Base-by-base conservation (phyloP, 129 eudicot species). In the Artemisia tridentata region DNA sequence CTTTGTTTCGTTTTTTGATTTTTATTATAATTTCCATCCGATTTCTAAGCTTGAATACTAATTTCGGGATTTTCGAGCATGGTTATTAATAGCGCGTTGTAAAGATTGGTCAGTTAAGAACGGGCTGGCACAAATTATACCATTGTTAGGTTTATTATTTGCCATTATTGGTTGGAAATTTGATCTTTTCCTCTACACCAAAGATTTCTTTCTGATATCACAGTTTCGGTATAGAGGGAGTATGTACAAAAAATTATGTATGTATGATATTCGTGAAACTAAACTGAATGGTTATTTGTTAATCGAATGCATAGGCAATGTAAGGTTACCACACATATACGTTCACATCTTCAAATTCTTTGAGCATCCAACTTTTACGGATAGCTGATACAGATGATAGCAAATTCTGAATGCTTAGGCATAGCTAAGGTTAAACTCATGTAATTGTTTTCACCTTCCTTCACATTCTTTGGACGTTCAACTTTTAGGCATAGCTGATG, bases 391-490 rank as follows among this genome's bases (percentile, higher is more conserved):
- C 4, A 27, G 31, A 27, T 27, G 31, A 27, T 27, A 27, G 5
- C 31, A 27, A 27, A 27, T 27, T 27, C 31, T 27, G 31, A 27
- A 27, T 27, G 5, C 31, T 27, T 27, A 34, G 2, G 2, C 2
- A 23, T 0, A 75, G 43, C 57, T 43, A 47, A 31, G 27, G 70
- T 69, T 54, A 62, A 61, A 51, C 41, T 7, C 45, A 11, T 78
- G 54, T 45, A 21, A 56, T 23, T 52, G 17, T 67, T 56, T 53
- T 46, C 43, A 47, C 67, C 46, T 50, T 62, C 8, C 21, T 68
- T 68, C 62, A n/a, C 72, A 46, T 66, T 31, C 23, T 72, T 7
- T 38, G 14, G 29, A 72, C 58, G 59, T 49, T 11, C 64, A 72
- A 12, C 69, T 50, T 10, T 18, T 19, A 27, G 45, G 68, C 56